Evolutionary conservation across 306 rosid genomes (phyloP).

Genomic region (Notholithocarpus densiflorus): DNA sequence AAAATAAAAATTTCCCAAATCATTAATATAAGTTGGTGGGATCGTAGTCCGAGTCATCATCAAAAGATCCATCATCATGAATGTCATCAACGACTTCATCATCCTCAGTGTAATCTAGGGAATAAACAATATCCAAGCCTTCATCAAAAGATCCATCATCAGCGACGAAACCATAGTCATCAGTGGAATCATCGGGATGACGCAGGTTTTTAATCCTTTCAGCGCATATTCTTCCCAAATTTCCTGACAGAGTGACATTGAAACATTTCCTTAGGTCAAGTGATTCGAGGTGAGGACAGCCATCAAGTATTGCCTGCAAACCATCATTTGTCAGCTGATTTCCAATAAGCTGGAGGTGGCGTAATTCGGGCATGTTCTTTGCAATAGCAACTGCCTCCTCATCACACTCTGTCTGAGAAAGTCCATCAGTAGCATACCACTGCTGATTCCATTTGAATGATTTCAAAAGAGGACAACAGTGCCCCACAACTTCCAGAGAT

Average conservation of each 20-base stretch:
- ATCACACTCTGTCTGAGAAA: constrained; percentile 5
- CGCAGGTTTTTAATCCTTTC: neutral
- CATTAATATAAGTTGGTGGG: no score
- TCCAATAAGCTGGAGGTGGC: neutral
- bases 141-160: constrained; percentile 26
- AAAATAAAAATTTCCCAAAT: no score
- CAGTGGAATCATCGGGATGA: constrained; percentile 40
- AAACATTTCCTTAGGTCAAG: constrained; percentile 28
- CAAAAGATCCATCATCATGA: no score
- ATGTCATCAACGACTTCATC: no score
- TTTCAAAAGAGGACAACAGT: constrained; percentile 43
- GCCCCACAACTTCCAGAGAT: constrained; percentile 46
- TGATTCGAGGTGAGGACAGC: neutral
- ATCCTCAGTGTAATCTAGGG: no score
- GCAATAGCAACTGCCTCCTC: constrained; percentile 39
- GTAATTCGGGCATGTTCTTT: neutral
- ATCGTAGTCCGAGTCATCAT: no score
- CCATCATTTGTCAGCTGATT: neutral
- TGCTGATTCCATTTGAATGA: constrained; percentile 42
- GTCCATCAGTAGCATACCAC: neutral
- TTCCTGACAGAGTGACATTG: constrained; percentile 33
- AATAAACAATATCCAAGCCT: constrained; percentile 8
- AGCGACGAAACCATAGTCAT: constrained; percentile 32
- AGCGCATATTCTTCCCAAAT: constrained; percentile 25
- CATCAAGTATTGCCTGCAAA: neutral